Conservation (phyloP, 768 basidiomycete species). For the Boletus tylopilopsis region DNA sequence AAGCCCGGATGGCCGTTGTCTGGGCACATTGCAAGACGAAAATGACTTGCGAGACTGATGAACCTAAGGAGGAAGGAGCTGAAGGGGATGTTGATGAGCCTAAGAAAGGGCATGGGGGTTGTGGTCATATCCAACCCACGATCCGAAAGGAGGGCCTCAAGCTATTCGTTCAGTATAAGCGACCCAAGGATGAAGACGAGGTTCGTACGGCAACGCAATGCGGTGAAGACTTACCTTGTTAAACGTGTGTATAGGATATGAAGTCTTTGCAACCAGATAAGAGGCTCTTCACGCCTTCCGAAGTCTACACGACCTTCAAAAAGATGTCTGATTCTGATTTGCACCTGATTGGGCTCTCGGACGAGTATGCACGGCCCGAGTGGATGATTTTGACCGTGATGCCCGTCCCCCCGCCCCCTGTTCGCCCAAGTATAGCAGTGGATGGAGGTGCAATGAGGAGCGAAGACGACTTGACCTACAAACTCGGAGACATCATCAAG, state of each 20-base stretch:
- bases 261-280: constrained; percentile 82
- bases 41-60: constrained; percentile 85
- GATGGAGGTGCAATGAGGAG: constrained; percentile 96
- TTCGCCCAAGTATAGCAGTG: constrained; percentile 95
- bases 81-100: constrained; percentile 60
- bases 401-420: constrained; percentile 96
- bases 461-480: constrained; percentile 98
- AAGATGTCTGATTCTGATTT: constrained; percentile 93
- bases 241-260: constrained; percentile 52
- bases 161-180: constrained; percentile 92
- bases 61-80: constrained; percentile 80
- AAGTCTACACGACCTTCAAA: constrained; percentile 92
- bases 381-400: constrained; percentile 99
- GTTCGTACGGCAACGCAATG: constrained; percentile 43
- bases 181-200: constrained; percentile 92
- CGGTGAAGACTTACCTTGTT: constrained; percentile 6
- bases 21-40: constrained; percentile 87
- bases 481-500: constrained; percentile 95
- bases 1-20: constrained; percentile 81
- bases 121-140: constrained; percentile 86
- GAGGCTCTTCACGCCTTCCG: constrained; percentile 75
- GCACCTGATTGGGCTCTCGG: constrained; percentile 84
- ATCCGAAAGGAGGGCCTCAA: constrained; percentile 95
- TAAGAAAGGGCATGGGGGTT: constrained; percentile 95
- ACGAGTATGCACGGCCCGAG: constrained; percentile 94